Base-by-base conservation (phyloP, 352 stramenopile genomes). In the Aphanomyces euteiches region DNA sequence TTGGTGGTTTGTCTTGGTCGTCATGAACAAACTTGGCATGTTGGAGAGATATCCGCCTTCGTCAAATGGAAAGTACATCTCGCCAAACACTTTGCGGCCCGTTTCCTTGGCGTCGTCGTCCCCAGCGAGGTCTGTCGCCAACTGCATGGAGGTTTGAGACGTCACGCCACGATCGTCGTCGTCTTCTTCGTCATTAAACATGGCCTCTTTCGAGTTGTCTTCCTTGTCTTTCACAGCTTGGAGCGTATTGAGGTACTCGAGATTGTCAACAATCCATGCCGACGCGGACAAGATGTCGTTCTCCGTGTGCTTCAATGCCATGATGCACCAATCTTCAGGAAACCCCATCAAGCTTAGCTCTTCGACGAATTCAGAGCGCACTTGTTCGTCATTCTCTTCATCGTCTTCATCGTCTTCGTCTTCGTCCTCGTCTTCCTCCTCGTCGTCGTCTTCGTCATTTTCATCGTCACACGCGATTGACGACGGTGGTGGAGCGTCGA, bases 281-380 rank as follows among this genome's bases (percentile, higher is more conserved):
- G 88, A 97, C 0, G 92, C 92, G 50, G 78, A 78, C 1, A 97
- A 83, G 45, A 98, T 93, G 56, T 98, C 89, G 63, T 96, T 96
- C 56, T 90, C 83, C 0, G 90, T 97, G 56, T 97, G 87, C 28
- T 96, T 95, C 37, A 98, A 69, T 1, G 91, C 92, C 47, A 97
- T 60, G 0, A 94, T 73, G 39, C 92, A 98, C 92, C 92, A 98
- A 66, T 97, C 89, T 67, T 97, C 84, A 0, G 91, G 90, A 50
- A 98, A 98, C 0, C 92, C 92, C 85, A 98, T 97, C 7, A 96
- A 78, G 82, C 94, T 95, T 4, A 98, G 77, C 74, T 98, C 90
- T 47, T 96, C 86, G 6, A 98, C 89, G 69, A 96, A 88, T 63
- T 92, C 87, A 5, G 81, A 73, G 3, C 79, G 76, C 34, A 77